Conservation (phyloP, 2,329 filamentous ascomycete genomes). For the Verticillium longisporum region DNA sequence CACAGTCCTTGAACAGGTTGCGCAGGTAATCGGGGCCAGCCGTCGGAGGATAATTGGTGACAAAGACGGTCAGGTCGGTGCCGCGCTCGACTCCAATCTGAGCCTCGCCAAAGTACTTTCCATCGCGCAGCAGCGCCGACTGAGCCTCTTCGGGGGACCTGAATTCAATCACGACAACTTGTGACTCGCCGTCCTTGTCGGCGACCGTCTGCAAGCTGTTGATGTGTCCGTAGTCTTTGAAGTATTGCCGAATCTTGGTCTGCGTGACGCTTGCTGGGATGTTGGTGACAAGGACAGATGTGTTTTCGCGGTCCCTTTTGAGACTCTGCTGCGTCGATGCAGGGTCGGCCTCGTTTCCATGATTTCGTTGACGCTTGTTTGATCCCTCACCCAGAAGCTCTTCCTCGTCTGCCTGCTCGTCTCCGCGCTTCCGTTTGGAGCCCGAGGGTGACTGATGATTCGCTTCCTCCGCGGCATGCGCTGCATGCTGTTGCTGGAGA, state of each 20-base stretch:
- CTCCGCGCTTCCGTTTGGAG: slow-evolving; percentile 67
- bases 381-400: slow-evolving; percentile 30
- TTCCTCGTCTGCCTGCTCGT: slow-evolving; percentile 32
- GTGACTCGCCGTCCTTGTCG: slow-evolving; percentile 52
- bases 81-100: slow-evolving; percentile 70
- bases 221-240: slow-evolving; percentile 82
- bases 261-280: slow-evolving; percentile 65
- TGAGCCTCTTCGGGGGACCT: slow-evolving; percentile 71
- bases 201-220: slow-evolving; percentile 65
- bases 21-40: slow-evolving; percentile 67
- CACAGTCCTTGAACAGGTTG: slow-evolving; percentile 64
- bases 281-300: slow-evolving; percentile 74
- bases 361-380: slow-evolving; percentile 61
- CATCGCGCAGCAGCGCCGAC: slow-evolving; percentile 73
- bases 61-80: slow-evolving; percentile 73
- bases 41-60: slow-evolving; percentile 80
- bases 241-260: slow-evolving; percentile 77
- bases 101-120: slow-evolving; percentile 68
- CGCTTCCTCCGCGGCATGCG: slow-evolving; percentile 16
- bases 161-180: slow-evolving; percentile 80
- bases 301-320: slow-evolving; percentile 86
- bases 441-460: slow-evolving; percentile 29
- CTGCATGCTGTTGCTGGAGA: slow-evolving; percentile 25
- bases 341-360: slow-evolving; percentile 23
- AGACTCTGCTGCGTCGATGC: slow-evolving; percentile 27